A percentile compares a stretch with the other conserved stretches of the same genome.
Conservation (phyloP, 2,329 filamentous ascomycete genomes). For the Fusarium pseudonygamai region DNA sequence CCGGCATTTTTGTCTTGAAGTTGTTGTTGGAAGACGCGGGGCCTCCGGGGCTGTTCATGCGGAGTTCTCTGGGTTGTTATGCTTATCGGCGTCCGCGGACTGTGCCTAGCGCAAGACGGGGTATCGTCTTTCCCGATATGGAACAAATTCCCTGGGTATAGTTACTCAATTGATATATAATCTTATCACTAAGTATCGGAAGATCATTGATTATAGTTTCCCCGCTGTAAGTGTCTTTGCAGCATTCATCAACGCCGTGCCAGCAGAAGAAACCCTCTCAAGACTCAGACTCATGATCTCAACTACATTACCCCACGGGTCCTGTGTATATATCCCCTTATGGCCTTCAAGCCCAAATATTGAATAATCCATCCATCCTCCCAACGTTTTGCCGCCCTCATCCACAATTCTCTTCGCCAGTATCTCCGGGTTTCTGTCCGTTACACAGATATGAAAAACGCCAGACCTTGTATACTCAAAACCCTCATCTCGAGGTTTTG, state of each 20-base stretch:
- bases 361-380: background rate
- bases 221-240: background rate
- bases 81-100: background rate
- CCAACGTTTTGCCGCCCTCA: background rate
- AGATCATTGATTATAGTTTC: rapidly evolving
- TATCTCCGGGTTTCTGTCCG: background rate
- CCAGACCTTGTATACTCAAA: background rate
- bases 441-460: background rate
- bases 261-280: background rate
- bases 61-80: background rate
- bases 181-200: background rate
- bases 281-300: background rate
- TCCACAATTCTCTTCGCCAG: background rate
- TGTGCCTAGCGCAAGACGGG: background rate
- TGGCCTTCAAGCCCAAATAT: background rate
- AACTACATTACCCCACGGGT: background rate
- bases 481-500: background rate
- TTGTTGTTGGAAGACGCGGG: background rate
- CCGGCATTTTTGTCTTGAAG: too few relatives aligned
- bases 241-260: background rate
- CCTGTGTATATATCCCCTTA: background rate
- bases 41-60: background rate
- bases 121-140: background rate
- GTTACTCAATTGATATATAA: background rate
- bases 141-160: background rate